These are phyloP conservation scores for Aurifilum marmelostoma DNA, from an alignment of 2,329 filamentous ascomycete genomes.

Conservation along the genomic window DNA sequence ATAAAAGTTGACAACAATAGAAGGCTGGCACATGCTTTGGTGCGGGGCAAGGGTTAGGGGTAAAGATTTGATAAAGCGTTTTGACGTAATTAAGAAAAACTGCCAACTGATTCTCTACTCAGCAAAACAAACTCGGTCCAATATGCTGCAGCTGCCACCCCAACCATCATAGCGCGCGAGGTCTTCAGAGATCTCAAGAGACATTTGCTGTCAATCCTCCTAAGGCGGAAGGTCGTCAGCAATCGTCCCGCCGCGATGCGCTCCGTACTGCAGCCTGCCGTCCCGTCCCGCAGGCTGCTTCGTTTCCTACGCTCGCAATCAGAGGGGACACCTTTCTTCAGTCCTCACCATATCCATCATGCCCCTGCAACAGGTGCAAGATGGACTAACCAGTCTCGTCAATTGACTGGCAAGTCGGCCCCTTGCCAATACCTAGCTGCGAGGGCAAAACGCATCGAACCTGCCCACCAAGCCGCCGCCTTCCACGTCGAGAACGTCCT, in stretches of 20 bases:
- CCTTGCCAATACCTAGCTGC: constrained; percentile 11
- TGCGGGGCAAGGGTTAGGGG: neutral
- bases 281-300: constrained; percentile 62
- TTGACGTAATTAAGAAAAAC: constrained; percentile 19
- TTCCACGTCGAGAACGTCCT: constrained; percentile 34
- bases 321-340: constrained; percentile 58
- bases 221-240: neutral
- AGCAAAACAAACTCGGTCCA: neutral
- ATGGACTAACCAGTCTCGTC: constrained; percentile 13
- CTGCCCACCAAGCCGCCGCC: constrained; percentile 30
- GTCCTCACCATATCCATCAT: constrained; percentile 38
- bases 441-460: neutral
- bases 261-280: constrained; percentile 47
- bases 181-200: neutral
- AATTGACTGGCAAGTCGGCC: neutral
- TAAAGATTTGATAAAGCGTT: neutral
- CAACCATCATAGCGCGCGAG: constrained; percentile 1
- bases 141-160: neutral
- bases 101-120: neutral
- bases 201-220: constrained; percentile 10
- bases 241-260: constrained; percentile 44
- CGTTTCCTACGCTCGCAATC: constrained; percentile 75
- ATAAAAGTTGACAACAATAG: neutral
- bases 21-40: neutral
- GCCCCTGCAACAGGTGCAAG: neutral